Base-by-base conservation (phyloP, 2,329 filamentous ascomycete species). In the Sporothrix globosa region DNA sequence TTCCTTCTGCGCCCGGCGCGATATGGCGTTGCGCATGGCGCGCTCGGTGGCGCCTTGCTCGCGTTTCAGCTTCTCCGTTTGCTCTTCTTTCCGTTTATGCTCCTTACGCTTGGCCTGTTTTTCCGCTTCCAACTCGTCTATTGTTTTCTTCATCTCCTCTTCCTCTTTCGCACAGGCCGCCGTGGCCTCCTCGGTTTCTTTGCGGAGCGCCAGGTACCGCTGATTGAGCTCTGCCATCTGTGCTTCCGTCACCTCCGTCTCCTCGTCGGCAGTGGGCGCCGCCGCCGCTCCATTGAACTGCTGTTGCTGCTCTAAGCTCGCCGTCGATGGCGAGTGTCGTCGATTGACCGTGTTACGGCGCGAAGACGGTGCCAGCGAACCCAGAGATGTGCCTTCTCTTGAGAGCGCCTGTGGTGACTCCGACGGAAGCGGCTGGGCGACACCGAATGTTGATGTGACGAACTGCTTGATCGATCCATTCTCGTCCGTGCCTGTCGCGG, bases 1-100 rank as follows among this genome's bases (percentile, higher is more conserved):
- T 77, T 97, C 92, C 76, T 92, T 92, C 76, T 94, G 92, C 0
- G 87, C 85, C 75, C 91, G 92, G 72, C 91, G 90, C 73, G 91
- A 92, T 77, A 96, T 91, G 0, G 92, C 91, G 4, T 89, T 86
- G 63, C 93, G 89, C 82, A 96, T 97, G 74, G 92, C 85, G 68
- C 92, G 89, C 78, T 96, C 93, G 6, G 94, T 88, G 60, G 87
- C 88, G 68, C 92, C 90, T 68, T 96, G 90, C 77, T 95, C 90
- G 73, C 91, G 91, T 76, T 91, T 92, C 69, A 97, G 81, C 77
- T 93, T 93, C 58, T 92, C 90, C 65, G 93, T 97, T 67, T 90
- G 91, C 76, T 96, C 93, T 74, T 98, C 95, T 79, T 96, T 97
- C 77, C 97, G 92, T 78, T 92, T 96, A 69, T 96, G 84, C 24